Conservation (phyloP, 2,329 filamentous ascomycete species). For the Myriangium duriaei region DNA sequence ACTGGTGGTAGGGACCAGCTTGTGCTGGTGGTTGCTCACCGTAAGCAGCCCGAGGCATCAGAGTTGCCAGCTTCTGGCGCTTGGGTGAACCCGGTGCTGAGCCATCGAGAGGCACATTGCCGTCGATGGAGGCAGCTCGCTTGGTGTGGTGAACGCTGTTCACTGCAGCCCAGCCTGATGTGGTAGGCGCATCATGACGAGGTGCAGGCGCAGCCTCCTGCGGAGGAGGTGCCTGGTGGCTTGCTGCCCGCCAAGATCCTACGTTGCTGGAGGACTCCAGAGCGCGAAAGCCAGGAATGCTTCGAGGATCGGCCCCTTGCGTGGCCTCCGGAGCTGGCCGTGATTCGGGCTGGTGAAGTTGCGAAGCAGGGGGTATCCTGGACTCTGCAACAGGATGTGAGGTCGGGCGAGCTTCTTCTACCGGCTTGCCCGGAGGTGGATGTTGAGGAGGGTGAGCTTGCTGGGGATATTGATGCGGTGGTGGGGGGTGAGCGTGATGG, state of each 20-base stretch:
- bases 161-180: slow-evolving; percentile 32
- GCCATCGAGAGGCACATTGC: slow-evolving; percentile 22
- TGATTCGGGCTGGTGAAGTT: slow-evolving; percentile 16
- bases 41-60: slow-evolving; percentile 24
- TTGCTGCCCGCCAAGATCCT: slow-evolving; percentile 13
- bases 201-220: slow-evolving; percentile 11
- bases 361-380: neutral
- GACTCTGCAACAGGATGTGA: neutral
- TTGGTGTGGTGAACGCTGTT: slow-evolving; percentile 31
- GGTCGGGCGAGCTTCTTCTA: slow-evolving; percentile 10
- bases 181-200: slow-evolving; percentile 14
- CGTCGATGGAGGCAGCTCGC: slow-evolving; percentile 25
- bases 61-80: slow-evolving; percentile 30
- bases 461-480: slow-evolving; percentile 10
- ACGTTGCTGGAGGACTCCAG: slow-evolving; percentile 9
- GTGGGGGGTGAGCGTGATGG: slow-evolving; percentile 11
- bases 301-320: slow-evolving; percentile 1
- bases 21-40: slow-evolving; percentile 16
- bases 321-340: slow-evolving; percentile 15
- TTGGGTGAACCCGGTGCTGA: slow-evolving; percentile 29
- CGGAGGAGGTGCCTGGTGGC: slow-evolving; percentile 13
- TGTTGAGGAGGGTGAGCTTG: slow-evolving; percentile 10
- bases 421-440: slow-evolving; percentile 9
- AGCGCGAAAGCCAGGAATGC: slow-evolving; percentile 11
- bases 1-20: slow-evolving; percentile 12